These are phyloP conservation scores for Yarrowia hollandica DNA, from an alignment of 805 yeast species.

Conservation along the genomic window DNA sequence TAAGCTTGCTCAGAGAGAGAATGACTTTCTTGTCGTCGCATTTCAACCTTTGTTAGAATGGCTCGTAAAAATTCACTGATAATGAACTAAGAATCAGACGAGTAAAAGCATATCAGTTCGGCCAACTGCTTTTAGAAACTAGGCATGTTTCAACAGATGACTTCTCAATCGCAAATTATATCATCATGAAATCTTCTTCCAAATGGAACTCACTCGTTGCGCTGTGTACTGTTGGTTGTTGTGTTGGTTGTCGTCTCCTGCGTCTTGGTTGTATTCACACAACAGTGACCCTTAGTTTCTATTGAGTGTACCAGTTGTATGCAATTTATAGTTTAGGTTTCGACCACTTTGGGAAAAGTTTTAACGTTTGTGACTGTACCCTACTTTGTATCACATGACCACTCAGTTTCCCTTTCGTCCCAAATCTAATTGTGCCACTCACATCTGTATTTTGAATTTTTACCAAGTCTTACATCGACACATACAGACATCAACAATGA, in stretches of 20 bases:
- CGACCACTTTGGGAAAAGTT: background rate
- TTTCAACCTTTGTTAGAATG: constrained; percentile 16
- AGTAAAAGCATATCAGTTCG: constrained; percentile 21
- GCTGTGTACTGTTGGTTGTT: background rate
- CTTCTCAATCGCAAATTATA: constrained; percentile 56
- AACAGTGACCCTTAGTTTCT: no score
- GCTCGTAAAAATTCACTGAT: background rate
- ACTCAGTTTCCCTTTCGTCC: constrained; percentile 25
- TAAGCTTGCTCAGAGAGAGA: background rate
- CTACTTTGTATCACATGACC: constrained; percentile 26
- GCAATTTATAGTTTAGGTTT: background rate
- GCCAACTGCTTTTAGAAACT: constrained; percentile 28
- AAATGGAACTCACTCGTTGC: constrained; percentile 13
- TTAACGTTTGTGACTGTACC: constrained; percentile 14
- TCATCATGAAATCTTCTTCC: constrained; percentile 44
- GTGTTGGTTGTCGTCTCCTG: background rate
- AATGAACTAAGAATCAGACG: constrained; percentile 26
- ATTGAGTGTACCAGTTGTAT: background rate
- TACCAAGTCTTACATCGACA: constrained; percentile 29
- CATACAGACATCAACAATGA: constrained; percentile 35
- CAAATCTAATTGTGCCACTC: constrained; percentile 29
- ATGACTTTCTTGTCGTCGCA: background rate
- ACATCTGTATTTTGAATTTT: constrained; percentile 28
- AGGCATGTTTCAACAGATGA: constrained; percentile 31
- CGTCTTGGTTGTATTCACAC: no score